These are phyloP conservation scores for Anastatica hierochuntica DNA, from an alignment of 345 rosid genomes.

Conservation along the genomic window DNA sequence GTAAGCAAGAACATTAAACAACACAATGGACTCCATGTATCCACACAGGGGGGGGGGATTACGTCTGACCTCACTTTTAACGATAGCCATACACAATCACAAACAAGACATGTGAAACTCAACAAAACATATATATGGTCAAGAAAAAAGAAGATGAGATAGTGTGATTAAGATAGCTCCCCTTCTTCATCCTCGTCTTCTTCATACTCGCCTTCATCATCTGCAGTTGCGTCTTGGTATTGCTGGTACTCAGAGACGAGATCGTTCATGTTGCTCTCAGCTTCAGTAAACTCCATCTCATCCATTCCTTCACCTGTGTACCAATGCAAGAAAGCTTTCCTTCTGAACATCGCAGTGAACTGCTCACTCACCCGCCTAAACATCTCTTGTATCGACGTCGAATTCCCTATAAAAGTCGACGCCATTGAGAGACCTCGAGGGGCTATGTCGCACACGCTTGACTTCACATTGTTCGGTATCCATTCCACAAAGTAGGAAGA, in stretches of 20 bases:
- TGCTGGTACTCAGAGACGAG: constrained; percentile 75
- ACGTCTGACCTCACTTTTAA: too few relatives aligned
- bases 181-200: constrained; percentile 41
- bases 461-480: constrained; percentile 79
- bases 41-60: too few relatives aligned
- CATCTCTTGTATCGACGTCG: constrained; percentile 80
- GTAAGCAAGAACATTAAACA: too few relatives aligned
- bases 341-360: constrained; percentile 83
- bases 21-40: too few relatives aligned
- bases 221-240: constrained; percentile 77
- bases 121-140: too few relatives aligned
- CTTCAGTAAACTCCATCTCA: constrained; percentile 81
- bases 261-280: constrained; percentile 78
- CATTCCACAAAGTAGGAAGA: constrained; percentile 77
- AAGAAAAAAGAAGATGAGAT: too few relatives aligned
- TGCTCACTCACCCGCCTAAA: constrained; percentile 77
- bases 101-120: too few relatives aligned
- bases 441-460: constrained; percentile 76
- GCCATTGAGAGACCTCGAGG: constrained; percentile 75
- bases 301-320: constrained; percentile 84
- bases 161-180: too few relatives aligned
- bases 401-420: constrained; percentile 64
- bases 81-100: too few relatives aligned
- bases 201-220: constrained; percentile 61
- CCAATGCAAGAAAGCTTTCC: constrained; percentile 89